Evolutionary conservation across 768 basidiomycete species (phyloP), one percentile per base, ranked within the genome.

Genomic region (Lepiota brunneoincarnata): DNA sequence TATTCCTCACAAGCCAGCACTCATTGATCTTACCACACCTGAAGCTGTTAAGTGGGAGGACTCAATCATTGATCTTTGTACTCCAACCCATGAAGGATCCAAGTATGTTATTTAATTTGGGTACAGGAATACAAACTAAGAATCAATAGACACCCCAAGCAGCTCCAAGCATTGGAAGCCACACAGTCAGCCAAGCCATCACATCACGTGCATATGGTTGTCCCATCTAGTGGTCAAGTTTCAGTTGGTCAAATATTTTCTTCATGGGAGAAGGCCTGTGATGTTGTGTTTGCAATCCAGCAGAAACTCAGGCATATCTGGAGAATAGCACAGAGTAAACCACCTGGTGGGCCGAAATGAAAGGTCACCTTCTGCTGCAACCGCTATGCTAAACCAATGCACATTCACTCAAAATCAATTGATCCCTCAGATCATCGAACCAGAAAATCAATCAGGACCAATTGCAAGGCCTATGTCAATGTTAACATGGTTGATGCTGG

Each of bases 381-480:
- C 21, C 52, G 56, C 34, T 66, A 66, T 41, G 35, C 41, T 21
- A 20, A 54, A 6, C 36, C 45, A 17, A 56, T 26, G 1, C 54
- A 57, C 2, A 50, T 38, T 1, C 62, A 64, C 47, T 57, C 54
- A 15, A 21, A 10, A 2, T 9, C 17, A 6, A 51, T 66, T 41
- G 61, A 66, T 36, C 62, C 63, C 9, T 47, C 54, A 15, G 61
- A 66, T 38, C 55, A 60, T 51, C 51, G 52, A 7, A 36, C 35
- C 12, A 58, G 59, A 21, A 64, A 63, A 50, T 55, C 63, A 7
- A 49, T 61, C 37, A 57, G 54, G 26, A 59, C 57, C 17, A 55
- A 44, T 20, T 68, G 64, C 50, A 44, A 34, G 39, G 67, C 67
- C 10, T 60, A 64, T 49, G 63, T 65, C 9, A 67, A 68, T 44